Evolutionary conservation across 2,329 filamentous ascomycete species (phyloP).

Genomic region (Macroventuria anomochaeta): DNA sequence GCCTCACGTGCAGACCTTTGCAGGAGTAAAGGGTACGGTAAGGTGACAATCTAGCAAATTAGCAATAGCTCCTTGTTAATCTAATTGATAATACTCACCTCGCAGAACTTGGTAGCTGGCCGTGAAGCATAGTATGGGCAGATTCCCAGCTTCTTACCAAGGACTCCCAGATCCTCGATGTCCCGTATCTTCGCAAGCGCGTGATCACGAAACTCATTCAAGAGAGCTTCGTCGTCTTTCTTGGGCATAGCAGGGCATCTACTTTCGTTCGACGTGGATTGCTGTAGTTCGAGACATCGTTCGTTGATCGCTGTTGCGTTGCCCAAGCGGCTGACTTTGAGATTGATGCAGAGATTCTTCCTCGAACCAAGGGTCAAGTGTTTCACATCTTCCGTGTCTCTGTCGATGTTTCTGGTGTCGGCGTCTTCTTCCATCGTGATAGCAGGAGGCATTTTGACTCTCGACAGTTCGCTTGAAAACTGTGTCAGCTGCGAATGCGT

Average conservation of each 20-base stretch:
- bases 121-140: constrained; percentile 98
- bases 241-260: constrained; percentile 79
- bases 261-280: constrained; percentile 66
- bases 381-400: constrained; percentile 69
- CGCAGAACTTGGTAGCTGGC: constrained; percentile 78
- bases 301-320: constrained; percentile 87
- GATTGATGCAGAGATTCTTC: constrained; percentile 89
- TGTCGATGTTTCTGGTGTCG: constrained; percentile 21
- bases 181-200: constrained; percentile 85
- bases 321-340: constrained; percentile 73
- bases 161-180: constrained; percentile 83
- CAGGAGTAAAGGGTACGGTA: constrained; percentile 89
- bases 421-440: constrained; percentile 50
- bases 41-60: constrained; percentile 72
- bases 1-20: constrained; percentile 89
- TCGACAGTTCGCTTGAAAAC: constrained; percentile 81
- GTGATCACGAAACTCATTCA: constrained; percentile 84
- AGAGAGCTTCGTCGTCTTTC: constrained; percentile 74
- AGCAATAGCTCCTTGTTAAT: constrained; percentile 2
- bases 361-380: constrained; percentile 84
- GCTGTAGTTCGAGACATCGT: constrained; percentile 86
- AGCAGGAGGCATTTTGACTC: constrained; percentile 78
- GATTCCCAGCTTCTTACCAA: constrained; percentile 80
- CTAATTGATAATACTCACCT: constrained; percentile 53
- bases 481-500: constrained; percentile 92